Evolutionary conservation across 352 stramenopile species (phyloP).

Genomic region (Pythium dissotocum): DNA sequence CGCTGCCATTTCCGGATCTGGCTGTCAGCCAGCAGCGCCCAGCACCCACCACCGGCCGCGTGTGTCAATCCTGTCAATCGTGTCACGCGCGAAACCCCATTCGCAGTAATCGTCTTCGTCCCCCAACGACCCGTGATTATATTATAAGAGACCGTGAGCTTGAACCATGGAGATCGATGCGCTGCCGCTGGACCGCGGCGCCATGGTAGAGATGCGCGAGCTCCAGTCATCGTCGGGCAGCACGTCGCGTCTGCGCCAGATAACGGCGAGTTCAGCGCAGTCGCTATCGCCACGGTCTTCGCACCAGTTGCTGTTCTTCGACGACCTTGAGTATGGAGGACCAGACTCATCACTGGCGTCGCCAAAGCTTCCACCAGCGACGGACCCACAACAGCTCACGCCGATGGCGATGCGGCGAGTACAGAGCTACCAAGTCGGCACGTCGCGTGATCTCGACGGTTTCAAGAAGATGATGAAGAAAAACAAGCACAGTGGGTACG

Average conservation of each 20-base stretch:
- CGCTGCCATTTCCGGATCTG: too few relatives aligned
- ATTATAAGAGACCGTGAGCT: too few relatives aligned
- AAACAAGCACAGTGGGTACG: conserved; percentile 8
- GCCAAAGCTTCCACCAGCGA: conserved; percentile 5
- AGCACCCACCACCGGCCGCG: too few relatives aligned
- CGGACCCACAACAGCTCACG: conserved; percentile 25
- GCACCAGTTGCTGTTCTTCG: conserved; percentile 17
- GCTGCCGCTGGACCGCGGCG: conserved; percentile 32
- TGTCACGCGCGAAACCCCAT: too few relatives aligned
- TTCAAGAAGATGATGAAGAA: conserved; percentile 16
- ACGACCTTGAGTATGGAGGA: conserved; percentile 18
- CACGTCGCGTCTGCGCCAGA: conserved; percentile 10
- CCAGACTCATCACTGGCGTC: conserved; percentile 2
- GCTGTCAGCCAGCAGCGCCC: too few relatives aligned
- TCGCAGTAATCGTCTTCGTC: too few relatives aligned
- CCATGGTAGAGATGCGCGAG: conserved; percentile 45
- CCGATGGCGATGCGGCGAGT: conserved; percentile 50
- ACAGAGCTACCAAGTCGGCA: conserved; percentile 53
- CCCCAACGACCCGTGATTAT: too few relatives aligned
- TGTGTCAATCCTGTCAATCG: too few relatives aligned
- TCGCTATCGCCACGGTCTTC: conserved; percentile 38
- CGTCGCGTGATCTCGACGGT: neutral
- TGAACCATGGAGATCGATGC: conserved; percentile 28
- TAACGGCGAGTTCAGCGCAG: conserved; percentile 46
- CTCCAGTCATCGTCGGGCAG: conserved; percentile 3